phyloP scores from a whole-genome alignment of 2,329 filamentous ascomycete genomes.

The Trichophyton rubrum region DNA sequence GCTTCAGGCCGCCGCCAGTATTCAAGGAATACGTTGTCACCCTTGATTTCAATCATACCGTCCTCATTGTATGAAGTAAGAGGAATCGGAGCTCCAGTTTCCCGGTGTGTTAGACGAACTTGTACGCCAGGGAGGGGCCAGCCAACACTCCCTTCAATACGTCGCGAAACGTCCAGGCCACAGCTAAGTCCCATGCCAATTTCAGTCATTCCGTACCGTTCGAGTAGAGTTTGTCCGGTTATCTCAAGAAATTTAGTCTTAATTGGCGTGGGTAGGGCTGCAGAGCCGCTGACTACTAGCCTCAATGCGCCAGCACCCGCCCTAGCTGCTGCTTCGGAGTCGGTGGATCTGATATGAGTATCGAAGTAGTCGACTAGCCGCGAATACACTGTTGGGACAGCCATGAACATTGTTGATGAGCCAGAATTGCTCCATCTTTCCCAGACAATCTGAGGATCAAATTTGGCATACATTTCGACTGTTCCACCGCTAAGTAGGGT shows the following conservation, averaged over 20 bases:
- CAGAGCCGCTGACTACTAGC: conserved; percentile 32
- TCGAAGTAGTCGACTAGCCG: conserved; percentile 37
- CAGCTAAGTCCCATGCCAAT: conserved; percentile 40
- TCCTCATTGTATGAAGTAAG: conserved; percentile 23
- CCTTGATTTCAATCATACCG: conserved; percentile 34
- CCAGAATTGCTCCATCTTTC: conserved; percentile 32
- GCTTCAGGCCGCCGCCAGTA: conserved; percentile 36
- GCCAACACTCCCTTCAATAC: conserved; percentile 38
- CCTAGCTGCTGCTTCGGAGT: conserved; percentile 22
- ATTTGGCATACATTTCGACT: conserved; percentile 38
- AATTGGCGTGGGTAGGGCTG: conserved; percentile 31
- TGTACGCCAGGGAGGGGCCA: conserved; percentile 37
- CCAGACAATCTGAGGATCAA: conserved; percentile 37
- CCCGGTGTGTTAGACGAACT: conserved; percentile 34
- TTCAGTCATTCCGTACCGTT: conserved; percentile 41
- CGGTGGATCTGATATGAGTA: conserved; percentile 25
- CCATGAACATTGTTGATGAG: conserved; percentile 38
- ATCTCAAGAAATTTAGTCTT: conserved; percentile 31
- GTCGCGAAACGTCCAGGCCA: conserved; percentile 27
- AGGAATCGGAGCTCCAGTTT: conserved; percentile 22
- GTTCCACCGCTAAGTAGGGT: conserved; percentile 35
- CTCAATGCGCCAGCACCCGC: conserved; percentile 25
- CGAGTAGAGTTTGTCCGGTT: conserved; percentile 32
- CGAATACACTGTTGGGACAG: conserved; percentile 41
- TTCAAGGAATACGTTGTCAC: conserved; percentile 32